Percentiles rank a stretch among this genome's conserved stretches.
Evolutionary conservation across 495 filamentous ascomycete genomes (phyloP).

Genomic region (Daldinia caldariorum): DNA sequence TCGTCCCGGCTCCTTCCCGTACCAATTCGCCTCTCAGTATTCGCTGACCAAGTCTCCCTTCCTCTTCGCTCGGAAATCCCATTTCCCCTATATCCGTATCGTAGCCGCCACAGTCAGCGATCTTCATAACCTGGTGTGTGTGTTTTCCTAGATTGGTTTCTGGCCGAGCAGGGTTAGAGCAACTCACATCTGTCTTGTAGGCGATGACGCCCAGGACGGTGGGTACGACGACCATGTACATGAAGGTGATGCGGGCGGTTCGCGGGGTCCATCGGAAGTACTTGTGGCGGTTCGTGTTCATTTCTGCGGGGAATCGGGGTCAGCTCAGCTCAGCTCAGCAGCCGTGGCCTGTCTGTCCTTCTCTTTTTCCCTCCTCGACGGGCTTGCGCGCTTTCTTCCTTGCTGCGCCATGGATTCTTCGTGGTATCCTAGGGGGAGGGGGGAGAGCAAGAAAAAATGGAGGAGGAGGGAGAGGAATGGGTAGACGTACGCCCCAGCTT

Average conservation of each 20-base stretch:
- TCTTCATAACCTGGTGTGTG: background rate
- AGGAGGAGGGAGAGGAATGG: conserved; percentile 27
- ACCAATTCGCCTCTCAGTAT: conserved; percentile 59
- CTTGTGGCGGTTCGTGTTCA: conserved; percentile 86
- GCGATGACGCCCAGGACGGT: conserved; percentile 71
- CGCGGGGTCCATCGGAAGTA: conserved; percentile 93
- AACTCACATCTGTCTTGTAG: conserved; percentile 84
- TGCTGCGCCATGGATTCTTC: background rate
- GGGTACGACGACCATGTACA: conserved; percentile 78
- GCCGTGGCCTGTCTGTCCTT: too few relatives aligned
- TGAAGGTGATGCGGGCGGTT: conserved; percentile 79
- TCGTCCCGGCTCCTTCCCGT: conserved; percentile 2
- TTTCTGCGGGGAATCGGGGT: conserved; percentile 63
- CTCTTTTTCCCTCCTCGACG: background rate
- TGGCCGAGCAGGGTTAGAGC: background rate
- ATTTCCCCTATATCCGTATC: conserved; percentile 74
- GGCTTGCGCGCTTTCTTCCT: conserved; percentile 7
- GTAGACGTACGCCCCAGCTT: conserved; percentile 74
- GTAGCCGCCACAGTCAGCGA: conserved; percentile 11
- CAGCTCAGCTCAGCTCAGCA: background rate
- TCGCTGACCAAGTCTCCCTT: conserved; percentile 82
- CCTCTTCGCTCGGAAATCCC: conserved; percentile 84
- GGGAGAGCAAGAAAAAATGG: background rate
- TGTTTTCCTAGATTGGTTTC: background rate
- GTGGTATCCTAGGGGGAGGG: background rate